These are phyloP conservation scores for Gnomoniopsis sp. DNA, from an alignment of 2,329 filamentous ascomycete genomes.

Conservation along the genomic window DNA sequence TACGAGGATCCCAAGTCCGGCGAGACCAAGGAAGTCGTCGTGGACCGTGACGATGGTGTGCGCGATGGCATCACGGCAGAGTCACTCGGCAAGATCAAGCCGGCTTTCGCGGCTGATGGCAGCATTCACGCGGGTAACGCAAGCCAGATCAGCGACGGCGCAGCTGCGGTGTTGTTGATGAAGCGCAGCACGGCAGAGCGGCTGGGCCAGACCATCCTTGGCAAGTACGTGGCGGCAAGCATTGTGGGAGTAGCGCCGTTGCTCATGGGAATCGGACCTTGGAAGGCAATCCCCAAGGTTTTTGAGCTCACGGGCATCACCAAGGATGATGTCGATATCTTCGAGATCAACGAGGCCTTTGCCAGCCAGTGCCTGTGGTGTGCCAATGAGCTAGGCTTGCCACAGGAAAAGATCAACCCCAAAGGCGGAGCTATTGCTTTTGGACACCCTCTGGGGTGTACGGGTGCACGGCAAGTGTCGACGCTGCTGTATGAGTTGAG, in stretches of 20 bases:
- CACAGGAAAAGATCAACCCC: constrained; percentile 87
- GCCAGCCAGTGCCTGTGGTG: constrained; percentile 94
- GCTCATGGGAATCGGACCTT: constrained; percentile 94
- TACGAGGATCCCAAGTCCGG: constrained; percentile 88
- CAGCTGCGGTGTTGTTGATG: constrained; percentile 93
- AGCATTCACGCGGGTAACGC: constrained; percentile 96
- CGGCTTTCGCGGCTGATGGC: constrained; percentile 88
- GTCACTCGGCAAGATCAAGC: constrained; percentile 83
- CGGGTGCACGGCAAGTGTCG: constrained; percentile 88
- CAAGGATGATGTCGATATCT: constrained; percentile 92
- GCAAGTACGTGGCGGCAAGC: constrained; percentile 85
- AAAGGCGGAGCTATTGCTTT: constrained; percentile 97
- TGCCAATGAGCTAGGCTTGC: constrained; percentile 79
- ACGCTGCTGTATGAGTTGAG: constrained; percentile 88
- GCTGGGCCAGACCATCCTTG: constrained; percentile 83
- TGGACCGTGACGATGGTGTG: constrained; percentile 83
- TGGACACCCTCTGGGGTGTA: constrained; percentile 91
- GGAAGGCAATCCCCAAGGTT: constrained; percentile 91
- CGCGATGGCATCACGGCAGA: constrained; percentile 82
- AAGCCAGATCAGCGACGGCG: constrained; percentile 91
- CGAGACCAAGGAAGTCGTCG: constrained; percentile 78
- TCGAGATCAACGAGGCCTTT: constrained; percentile 99
- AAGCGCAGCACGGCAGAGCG: constrained; percentile 85
- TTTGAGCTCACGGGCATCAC: constrained; percentile 82
- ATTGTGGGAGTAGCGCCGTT: constrained; percentile 87